These are phyloP conservation scores for Calocybe indica DNA, from an alignment of 768 basidiomycete genomes.

Conservation along the genomic window DNA sequence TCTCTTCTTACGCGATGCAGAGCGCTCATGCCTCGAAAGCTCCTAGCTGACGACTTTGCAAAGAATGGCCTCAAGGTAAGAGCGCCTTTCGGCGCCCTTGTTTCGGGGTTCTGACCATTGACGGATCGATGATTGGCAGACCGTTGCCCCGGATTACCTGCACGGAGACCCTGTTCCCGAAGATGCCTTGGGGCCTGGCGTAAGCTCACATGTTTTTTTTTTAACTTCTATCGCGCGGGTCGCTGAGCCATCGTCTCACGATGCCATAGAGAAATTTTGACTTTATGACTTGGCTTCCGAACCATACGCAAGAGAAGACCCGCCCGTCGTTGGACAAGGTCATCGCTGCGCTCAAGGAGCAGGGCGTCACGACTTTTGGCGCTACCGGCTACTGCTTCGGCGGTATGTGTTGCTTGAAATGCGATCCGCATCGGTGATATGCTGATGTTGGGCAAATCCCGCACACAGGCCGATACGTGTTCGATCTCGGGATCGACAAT, in stretches of 20 bases:
- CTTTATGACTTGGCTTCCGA: slow-evolving; percentile 22
- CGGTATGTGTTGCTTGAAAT: slow-evolving; percentile 4
- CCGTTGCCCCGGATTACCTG: slow-evolving; percentile 12
- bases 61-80: slow-evolving; percentile 9
- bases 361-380: slow-evolving; percentile 28
- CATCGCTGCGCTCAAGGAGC: slow-evolving; percentile 23
- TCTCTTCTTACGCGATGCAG: neutral
- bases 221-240: neutral
- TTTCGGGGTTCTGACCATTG: neutral
- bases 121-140: neutral
- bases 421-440: neutral
- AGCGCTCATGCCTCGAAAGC: neutral
- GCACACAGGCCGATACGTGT: slow-evolving; percentile 19
- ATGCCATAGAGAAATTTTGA: slow-evolving; percentile 8
- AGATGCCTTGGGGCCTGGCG: slow-evolving; percentile 9
- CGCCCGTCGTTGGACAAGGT: slow-evolving; percentile 25
- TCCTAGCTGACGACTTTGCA: slow-evolving; percentile 12
- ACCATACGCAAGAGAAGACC: slow-evolving; percentile 23
- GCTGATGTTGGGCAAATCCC: neutral
- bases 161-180: slow-evolving; percentile 12
- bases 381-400: slow-evolving; percentile 32
- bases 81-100: no score
- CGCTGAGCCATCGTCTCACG: neutral
- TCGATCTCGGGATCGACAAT: slow-evolving; percentile 24
- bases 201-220: neutral